Evolutionary conservation across 768 basidiomycete genomes (phyloP), one percentile per base, ranked within the genome.

Genomic region (Leccinum disarticulatum): DNA sequence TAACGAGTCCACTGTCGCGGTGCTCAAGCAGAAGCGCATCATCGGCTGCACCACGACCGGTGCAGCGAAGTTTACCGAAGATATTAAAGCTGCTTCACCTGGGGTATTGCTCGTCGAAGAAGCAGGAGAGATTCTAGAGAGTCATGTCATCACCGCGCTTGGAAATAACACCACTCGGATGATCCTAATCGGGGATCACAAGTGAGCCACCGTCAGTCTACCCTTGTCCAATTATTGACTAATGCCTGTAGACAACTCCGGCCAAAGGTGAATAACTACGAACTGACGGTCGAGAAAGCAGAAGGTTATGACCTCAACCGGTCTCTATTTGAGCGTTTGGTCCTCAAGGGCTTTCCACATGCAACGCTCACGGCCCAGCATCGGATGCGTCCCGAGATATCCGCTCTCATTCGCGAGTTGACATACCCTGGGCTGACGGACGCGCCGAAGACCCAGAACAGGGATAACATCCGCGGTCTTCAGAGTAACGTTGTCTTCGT

Each of bases 321-420:
- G 53, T 87, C 86, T 0, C 73, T 90, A 0, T 90, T 90, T 62
- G 88, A 90, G 61, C 83, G 88, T 5, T 79, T 89, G 2, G 83
- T 88, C 19, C 68, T 82, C 10, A 79, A 79, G 59, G 82, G 80
- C 0, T 90, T 84, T 64, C 88, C 88, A 0, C 87, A 90, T 66
- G 63, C 72, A 51, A 83, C 79, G 0, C 80, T 90, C 17, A 68
- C 63, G 0, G 66, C 79, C 48, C 88, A 90, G 60, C 88, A 89
- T 66, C 83, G 88, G 13, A 90, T 90, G 88, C 79, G 88, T 8
- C 88, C 88, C 1, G 87, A 89, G 61, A 89, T 90, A 13, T 87
- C 88, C 6, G 64, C 77, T 0, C 74, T 88, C 25, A 79, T 90
- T 35, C 81, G 88, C 14, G 66, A 74, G 8, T 76, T 90, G 15